Conservation (phyloP, 2,329 filamentous ascomycete species). For the Epichloe gansuensis region DNA sequence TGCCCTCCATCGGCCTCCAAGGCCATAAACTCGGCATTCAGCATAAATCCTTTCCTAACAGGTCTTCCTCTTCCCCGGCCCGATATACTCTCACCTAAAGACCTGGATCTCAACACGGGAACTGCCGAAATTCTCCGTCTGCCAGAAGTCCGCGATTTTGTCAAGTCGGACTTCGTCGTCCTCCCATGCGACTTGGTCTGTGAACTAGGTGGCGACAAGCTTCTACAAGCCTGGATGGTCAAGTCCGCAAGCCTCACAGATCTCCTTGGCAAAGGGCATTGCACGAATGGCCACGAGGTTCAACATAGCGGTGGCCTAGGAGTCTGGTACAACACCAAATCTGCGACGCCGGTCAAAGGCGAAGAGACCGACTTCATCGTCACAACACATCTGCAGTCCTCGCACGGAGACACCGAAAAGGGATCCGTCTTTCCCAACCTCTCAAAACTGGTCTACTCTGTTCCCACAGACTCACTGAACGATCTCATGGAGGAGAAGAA, state of each 20-base stretch:
- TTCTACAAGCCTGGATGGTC: slow-evolving; percentile 88
- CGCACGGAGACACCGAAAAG: slow-evolving; percentile 31
- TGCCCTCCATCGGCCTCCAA: slow-evolving; percentile 51
- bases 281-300: slow-evolving; percentile 24
- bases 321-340: slow-evolving; percentile 82
- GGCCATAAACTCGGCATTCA: slow-evolving; percentile 57
- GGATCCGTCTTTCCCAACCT: slow-evolving; percentile 55
- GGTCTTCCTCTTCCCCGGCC: slow-evolving; percentile 59
- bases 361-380: slow-evolving; percentile 91
- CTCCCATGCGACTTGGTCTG: slow-evolving; percentile 90
- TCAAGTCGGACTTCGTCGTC: slow-evolving; percentile 79
- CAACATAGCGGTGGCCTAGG: slow-evolving; percentile 63
- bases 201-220: slow-evolving; percentile 68
- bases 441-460: slow-evolving; percentile 71
- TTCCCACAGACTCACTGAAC: slow-evolving; percentile 79
- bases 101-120: slow-evolving; percentile 69
- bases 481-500: slow-evolving; percentile 69
- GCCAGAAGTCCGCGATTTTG: slow-evolving; percentile 63
- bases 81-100: slow-evolving; percentile 62
- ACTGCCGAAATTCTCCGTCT: slow-evolving; percentile 81
- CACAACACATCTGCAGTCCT: slow-evolving; percentile 51
- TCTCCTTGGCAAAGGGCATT: slow-evolving; percentile 36
- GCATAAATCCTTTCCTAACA: slow-evolving; percentile 67
- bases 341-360: slow-evolving; percentile 63
- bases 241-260: slow-evolving; percentile 57